phyloP scores from a whole-genome alignment of 1,284 basidiomycete species.

The Heterobasidion parviporum region DNA sequence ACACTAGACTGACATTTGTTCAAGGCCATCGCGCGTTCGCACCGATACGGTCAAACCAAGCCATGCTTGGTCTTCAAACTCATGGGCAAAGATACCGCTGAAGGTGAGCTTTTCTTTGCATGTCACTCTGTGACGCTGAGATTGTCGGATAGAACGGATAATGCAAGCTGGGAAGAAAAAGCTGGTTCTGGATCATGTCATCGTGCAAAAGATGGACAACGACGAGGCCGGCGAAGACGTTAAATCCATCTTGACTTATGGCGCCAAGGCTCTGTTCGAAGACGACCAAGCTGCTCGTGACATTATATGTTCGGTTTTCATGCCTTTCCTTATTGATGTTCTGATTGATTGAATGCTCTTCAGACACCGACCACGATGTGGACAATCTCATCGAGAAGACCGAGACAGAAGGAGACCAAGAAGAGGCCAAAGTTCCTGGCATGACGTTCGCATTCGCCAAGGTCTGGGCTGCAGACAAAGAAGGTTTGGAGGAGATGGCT shows the following conservation, averaged over 20 bases:
- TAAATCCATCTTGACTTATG: slow-evolving; percentile 76
- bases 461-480: slow-evolving; percentile 78
- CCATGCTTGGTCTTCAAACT: slow-evolving; percentile 86
- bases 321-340: background rate
- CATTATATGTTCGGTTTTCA: slow-evolving; percentile 53
- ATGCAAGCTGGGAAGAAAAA: slow-evolving; percentile 87
- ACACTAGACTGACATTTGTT: background rate
- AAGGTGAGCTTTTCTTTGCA: slow-evolving; percentile 44
- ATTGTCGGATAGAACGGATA: slow-evolving; percentile 58
- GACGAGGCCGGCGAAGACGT: slow-evolving; percentile 70
- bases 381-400: slow-evolving; percentile 79
- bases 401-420: slow-evolving; percentile 62
- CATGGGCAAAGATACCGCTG: slow-evolving; percentile 84
- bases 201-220: slow-evolving; percentile 88
- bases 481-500: slow-evolving; percentile 55
- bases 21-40: slow-evolving; percentile 84
- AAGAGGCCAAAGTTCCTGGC: slow-evolving; percentile 32
- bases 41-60: slow-evolving; percentile 78
- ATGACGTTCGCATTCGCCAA: slow-evolving; percentile 78
- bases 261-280: slow-evolving; percentile 75
- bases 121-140: background rate
- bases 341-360: no score
- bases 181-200: slow-evolving; percentile 83
- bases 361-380: slow-evolving; percentile 74
- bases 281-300: slow-evolving; percentile 45